Evolutionary conservation across 2,329 filamentous ascomycete species (phyloP).

Genomic region (Teratosphaeria pseudoeucalypti): DNA sequence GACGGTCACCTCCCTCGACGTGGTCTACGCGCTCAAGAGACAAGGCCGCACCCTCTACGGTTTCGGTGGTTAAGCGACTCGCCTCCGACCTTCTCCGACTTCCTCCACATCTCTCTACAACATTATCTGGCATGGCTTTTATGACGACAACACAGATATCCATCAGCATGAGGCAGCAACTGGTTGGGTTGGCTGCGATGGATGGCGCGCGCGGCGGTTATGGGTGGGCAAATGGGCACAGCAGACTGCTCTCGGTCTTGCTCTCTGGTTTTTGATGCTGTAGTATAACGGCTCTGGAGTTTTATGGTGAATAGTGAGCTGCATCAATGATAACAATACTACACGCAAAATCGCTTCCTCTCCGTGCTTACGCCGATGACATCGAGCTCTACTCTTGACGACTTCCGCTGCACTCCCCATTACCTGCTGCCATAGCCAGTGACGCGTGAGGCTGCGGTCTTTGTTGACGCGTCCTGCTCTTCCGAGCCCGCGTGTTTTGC

Average conservation of each 20-base stretch:
- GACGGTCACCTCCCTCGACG: slow-evolving; percentile 55
- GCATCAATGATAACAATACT: slow-evolving; percentile 19
- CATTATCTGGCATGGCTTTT: slow-evolving; percentile 24
- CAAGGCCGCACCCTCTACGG: slow-evolving; percentile 57
- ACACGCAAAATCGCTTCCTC: slow-evolving; percentile 5
- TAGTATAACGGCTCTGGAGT: slow-evolving; percentile 23
- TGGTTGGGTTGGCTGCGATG: slow-evolving; percentile 20
- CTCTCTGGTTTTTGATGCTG: slow-evolving; percentile 16
- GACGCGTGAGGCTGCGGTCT: not conserved
- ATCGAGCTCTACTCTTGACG: not conserved
- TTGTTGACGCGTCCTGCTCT: not conserved
- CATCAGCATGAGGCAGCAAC: slow-evolving; percentile 24
- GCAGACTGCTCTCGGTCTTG: slow-evolving; percentile 17
- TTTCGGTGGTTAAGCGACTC: slow-evolving; percentile 50
- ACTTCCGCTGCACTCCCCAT: not conserved
- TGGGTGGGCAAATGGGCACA: slow-evolving; percentile 12
- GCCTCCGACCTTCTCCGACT: slow-evolving; percentile 12
- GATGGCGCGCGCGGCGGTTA: slow-evolving; percentile 19
- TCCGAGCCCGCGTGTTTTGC: slow-evolving; percentile 5
- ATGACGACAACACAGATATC: slow-evolving; percentile 23
- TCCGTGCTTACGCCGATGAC: not conserved
- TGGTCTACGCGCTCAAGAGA: slow-evolving; percentile 54
- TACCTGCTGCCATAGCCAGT: not conserved
- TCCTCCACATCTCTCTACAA: slow-evolving; percentile 5
- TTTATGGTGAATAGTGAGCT: slow-evolving; percentile 20